phyloP scores from a whole-genome alignment of 2,329 filamentous ascomycete species.

The Xylaria sp. region DNA sequence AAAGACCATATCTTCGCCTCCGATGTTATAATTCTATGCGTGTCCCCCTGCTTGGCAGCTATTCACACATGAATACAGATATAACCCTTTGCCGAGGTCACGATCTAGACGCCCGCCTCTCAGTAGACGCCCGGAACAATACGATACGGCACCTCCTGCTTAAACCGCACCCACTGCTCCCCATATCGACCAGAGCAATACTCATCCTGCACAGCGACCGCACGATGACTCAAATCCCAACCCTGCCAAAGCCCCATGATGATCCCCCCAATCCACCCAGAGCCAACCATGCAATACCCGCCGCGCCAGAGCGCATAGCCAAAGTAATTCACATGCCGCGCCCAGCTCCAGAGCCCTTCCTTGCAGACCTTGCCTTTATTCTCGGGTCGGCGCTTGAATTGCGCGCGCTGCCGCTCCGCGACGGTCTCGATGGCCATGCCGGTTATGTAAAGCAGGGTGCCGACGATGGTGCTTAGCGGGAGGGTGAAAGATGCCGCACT shows the following conservation, averaged over 20 bases:
- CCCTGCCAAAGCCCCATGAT: slow-evolving; percentile 48
- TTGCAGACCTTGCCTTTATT: slow-evolving; percentile 55
- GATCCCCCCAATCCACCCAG: slow-evolving; percentile 52
- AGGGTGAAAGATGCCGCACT: slow-evolving; percentile 36
- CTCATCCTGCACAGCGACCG: slow-evolving; percentile 50
- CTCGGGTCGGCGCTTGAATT: slow-evolving; percentile 53
- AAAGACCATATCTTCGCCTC: neutral
- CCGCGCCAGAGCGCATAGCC: slow-evolving; percentile 51
- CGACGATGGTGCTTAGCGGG: slow-evolving; percentile 57
- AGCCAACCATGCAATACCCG: slow-evolving; percentile 50
- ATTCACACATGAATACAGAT: neutral
- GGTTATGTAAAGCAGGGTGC: slow-evolving; percentile 59
- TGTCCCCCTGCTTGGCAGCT: too few species aligned
- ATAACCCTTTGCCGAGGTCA: neutral
- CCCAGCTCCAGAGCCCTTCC: slow-evolving; percentile 53
- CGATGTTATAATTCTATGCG: neutral
- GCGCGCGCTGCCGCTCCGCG: slow-evolving; percentile 65
- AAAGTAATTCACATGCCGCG: slow-evolving; percentile 56
- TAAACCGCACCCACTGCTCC: slow-evolving; percentile 55
- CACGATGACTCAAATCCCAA: slow-evolving; percentile 49
- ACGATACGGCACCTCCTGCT: slow-evolving; percentile 52
- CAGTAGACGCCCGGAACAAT: slow-evolving; percentile 55
- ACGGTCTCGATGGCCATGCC: slow-evolving; percentile 66
- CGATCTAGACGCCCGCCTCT: neutral
- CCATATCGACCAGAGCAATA: slow-evolving; percentile 54